These are phyloP conservation scores for Orbilia blumenaviensis DNA, from an alignment of 2,329 filamentous ascomycete genomes.

Conservation along the genomic window DNA sequence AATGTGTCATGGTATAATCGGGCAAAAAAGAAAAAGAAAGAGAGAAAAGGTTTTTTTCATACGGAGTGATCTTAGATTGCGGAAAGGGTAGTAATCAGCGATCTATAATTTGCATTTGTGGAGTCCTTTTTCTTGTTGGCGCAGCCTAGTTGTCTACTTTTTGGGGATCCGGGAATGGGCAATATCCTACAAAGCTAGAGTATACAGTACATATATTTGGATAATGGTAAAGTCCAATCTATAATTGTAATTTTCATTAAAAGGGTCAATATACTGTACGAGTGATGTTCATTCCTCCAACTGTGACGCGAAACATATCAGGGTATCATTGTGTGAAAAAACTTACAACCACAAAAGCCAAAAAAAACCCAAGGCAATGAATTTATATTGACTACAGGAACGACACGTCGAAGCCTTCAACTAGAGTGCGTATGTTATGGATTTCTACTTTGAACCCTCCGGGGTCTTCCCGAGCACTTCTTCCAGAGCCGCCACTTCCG, in stretches of 20 bases:
- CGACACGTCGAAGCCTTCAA: neutral
- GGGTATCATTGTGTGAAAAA: no score
- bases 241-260: neutral
- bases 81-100: no score
- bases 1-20: slow-evolving; percentile 31
- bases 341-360: no score
- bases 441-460: slow-evolving; percentile 12
- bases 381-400: neutral
- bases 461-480: slow-evolving; percentile 61
- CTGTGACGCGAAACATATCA: neutral
- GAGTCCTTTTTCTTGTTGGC: slow-evolving; percentile 21
- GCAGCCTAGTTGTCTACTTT: neutral
- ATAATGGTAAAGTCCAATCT: neutral
- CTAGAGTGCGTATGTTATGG: neutral
- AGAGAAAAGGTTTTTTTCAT: no score
- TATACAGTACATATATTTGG: neutral
- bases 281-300: no score
- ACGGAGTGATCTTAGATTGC: no score
- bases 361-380: no score
- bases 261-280: neutral
- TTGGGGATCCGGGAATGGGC: neutral
- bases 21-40: neutral
- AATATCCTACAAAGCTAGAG: neutral
- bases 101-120: slow-evolving; percentile 37
- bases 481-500: slow-evolving; percentile 57